Base-by-base conservation (phyloP, 805 yeast genomes). In the Nematodospora valgi region DNA sequence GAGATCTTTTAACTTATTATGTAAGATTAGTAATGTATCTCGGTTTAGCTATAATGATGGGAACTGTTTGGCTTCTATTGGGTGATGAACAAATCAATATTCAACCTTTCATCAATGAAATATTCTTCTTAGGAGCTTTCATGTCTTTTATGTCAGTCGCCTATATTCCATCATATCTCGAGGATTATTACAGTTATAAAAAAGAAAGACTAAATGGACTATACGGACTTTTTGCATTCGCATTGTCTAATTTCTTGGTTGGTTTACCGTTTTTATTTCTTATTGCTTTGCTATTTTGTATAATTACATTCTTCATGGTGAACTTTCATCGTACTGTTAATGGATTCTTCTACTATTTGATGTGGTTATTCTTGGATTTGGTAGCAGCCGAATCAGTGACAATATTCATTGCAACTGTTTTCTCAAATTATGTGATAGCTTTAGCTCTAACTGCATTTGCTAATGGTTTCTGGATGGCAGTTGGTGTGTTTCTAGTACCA, bases 131-230 rank as follows among this genome's bases (percentile, higher is more conserved):
- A 12, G 68, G 68, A n/a, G 70, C 70, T 7, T 64, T 64, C 45
- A 64, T 63, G 68, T 62, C 67, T n/a, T 63, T 63, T 40, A 64
- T 64, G 70, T 51, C 67, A 2, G 70, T 64, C 22, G 70, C 69
- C 3, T 62, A 62, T 38, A 59, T 64, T 34, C 70, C 69, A 10
- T 52, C 70, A 7, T 62, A 51, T 37, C 40, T 64, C 13, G 69
- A 62, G 41, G 69, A 62, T 36, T 54, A 44, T 36, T 37, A 43
- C 6, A 35, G 57, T 11, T 63, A 43, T 42, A 46, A 42, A 26
- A 56, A 59, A 38, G 69, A 64, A 26, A 40, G 51, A n/a, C 35
- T 46, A 34, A 64, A 64, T 39, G 69, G 69, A 10, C 40, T 64
- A 20, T 62, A 61, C 42, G 68, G 70, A 1, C 64, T 67, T 1